Conservation (phyloP, 129 eudicot genomes). For the Saposhnikovia divaricata region DNA sequence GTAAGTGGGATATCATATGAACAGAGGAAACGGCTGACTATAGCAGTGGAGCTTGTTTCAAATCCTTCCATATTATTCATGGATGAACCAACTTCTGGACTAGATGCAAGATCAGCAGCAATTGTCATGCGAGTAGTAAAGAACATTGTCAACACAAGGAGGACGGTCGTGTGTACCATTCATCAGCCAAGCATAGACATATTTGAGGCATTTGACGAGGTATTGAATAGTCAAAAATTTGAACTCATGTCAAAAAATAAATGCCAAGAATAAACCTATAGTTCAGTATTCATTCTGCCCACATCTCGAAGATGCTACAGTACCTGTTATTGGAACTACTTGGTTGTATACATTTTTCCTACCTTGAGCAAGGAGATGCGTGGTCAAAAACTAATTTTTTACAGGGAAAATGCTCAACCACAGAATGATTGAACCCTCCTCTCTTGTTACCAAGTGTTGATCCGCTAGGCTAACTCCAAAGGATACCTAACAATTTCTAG, state of each 20-base stretch:
- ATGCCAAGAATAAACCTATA: not conserved
- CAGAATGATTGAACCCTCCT: not conserved
- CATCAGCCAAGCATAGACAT: constrained; percentile 46
- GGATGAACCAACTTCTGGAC: constrained; percentile 64
- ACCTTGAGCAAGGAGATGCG: not conserved
- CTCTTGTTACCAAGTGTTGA: not conserved
- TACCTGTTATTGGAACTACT: not conserved
- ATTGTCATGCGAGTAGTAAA: constrained; percentile 53
- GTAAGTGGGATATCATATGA: constrained; percentile 46
- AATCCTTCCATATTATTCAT: constrained; percentile 54
- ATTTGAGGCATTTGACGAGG: constrained; percentile 55
- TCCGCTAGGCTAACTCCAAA: not conserved
- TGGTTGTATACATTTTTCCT: not conserved
- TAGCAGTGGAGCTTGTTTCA: constrained; percentile 53
- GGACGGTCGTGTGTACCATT: constrained; percentile 51
- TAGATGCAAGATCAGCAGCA: constrained; percentile 59
- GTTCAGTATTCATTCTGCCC: not conserved
- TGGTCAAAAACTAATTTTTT: too few relatives aligned
- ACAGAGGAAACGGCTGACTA: constrained; percentile 49
- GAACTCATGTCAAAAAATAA: not conserved
- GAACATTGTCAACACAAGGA: constrained; percentile 41
- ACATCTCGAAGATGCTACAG: not conserved
- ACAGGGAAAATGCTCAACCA: not conserved
- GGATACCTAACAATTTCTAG: not conserved
- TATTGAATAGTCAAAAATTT: not conserved